Conservation (phyloP, 2,329 filamentous ascomycete genomes). For the Fusarium coffeatum region DNA sequence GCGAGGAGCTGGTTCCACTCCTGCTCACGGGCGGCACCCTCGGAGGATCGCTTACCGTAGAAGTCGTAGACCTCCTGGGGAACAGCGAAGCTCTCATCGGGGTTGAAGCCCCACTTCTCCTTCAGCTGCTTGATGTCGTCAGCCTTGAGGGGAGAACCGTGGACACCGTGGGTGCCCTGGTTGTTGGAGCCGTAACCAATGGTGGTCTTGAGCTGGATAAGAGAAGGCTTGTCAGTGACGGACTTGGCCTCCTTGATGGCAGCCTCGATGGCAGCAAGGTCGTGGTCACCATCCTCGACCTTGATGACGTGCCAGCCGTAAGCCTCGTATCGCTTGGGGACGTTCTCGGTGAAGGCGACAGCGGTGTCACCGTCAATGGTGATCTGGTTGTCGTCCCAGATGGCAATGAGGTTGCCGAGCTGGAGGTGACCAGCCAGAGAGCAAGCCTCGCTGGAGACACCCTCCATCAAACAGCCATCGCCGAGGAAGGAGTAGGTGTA, state of each 20-base stretch:
- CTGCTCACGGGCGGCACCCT: slow-evolving; percentile 88
- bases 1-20: slow-evolving; percentile 95
- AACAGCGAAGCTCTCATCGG: slow-evolving; percentile 90
- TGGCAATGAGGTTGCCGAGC: slow-evolving; percentile 94
- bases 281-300: slow-evolving; percentile 88
- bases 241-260: slow-evolving; percentile 87
- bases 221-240: slow-evolving; percentile 94
- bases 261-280: slow-evolving; percentile 87
- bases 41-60: slow-evolving; percentile 85
- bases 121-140: slow-evolving; percentile 96
- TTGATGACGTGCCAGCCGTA: slow-evolving; percentile 94
- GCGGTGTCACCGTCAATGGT: slow-evolving; percentile 95
- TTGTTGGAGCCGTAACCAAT: slow-evolving; percentile 96
- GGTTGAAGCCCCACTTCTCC: slow-evolving; percentile 95
- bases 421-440: slow-evolving; percentile 95
- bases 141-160: slow-evolving; percentile 94
- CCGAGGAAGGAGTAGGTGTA: slow-evolving; percentile 97
- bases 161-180: slow-evolving; percentile 93
- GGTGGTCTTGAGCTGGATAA: slow-evolving; percentile 97
- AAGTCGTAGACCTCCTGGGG: slow-evolving; percentile 94
- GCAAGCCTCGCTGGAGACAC: slow-evolving; percentile 91
- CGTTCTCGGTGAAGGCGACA: slow-evolving; percentile 96
- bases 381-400: slow-evolving; percentile 99
- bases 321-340: slow-evolving; percentile 91
- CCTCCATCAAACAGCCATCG: slow-evolving; percentile 99